phyloP scores from a whole-genome alignment of 192 early-diverging fungal genomes.

The Backusella parvicylindrica region DNA sequence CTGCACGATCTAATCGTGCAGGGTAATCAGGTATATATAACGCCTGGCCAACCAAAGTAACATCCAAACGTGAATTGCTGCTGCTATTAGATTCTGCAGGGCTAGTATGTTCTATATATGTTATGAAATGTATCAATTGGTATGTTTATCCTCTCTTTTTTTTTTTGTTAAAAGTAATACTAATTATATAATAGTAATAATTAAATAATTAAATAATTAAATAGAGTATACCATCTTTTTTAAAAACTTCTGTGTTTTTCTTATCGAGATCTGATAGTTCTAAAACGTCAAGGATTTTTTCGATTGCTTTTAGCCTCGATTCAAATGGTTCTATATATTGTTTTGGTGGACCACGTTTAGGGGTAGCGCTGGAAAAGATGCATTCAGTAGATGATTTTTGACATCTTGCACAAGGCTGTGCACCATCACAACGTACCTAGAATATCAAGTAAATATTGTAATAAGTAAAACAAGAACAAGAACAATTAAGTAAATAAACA shows the following conservation, averaged over 20 bases:
- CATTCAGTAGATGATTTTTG: slow-evolving; percentile 22
- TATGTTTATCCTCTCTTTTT: background rate
- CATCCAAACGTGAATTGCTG: background rate
- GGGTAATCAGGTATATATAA: slow-evolving; percentile 20
- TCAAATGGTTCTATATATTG: slow-evolving; percentile 31
- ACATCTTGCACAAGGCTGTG: slow-evolving; percentile 31
- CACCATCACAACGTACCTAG: slow-evolving; percentile 38
- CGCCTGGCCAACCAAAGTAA: slow-evolving; percentile 14
- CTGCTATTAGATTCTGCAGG: background rate
- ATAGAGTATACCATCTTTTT: background rate
- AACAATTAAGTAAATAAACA: background rate
- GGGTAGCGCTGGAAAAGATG: slow-evolving; percentile 24
- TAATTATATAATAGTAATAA: background rate
- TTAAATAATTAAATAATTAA: no score
- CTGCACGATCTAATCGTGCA: slow-evolving; percentile 13
- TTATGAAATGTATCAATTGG: background rate
- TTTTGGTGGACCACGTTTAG: slow-evolving; percentile 33
- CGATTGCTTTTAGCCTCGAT: slow-evolving; percentile 20
- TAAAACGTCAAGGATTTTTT: slow-evolving; percentile 14
- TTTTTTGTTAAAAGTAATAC: background rate
- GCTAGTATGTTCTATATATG: background rate
- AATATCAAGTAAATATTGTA: background rate
- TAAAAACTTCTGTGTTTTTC: background rate
- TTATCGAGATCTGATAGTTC: background rate
- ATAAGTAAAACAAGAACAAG: slow-evolving; percentile 9